A percentile compares a stretch with the other conserved stretches of the same genome.
Conservation (phyloP, 805 yeast species). For the Yarrowia keelungensis region DNA sequence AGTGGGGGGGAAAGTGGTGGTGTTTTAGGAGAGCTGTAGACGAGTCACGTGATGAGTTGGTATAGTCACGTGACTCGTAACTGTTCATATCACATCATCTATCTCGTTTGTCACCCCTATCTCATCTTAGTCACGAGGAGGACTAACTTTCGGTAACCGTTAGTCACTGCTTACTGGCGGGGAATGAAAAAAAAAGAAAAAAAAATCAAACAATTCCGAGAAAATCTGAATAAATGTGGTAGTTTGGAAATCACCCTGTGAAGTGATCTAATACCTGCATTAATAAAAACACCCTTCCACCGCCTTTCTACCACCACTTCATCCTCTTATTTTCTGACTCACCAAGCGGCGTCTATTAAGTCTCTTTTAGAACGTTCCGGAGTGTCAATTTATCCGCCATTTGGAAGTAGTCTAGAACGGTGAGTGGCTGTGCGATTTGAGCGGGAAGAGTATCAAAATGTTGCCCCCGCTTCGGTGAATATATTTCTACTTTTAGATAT, state of each 20-base stretch:
- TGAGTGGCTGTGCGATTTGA: not conserved
- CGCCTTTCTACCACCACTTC: too few species aligned
- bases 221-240: not conserved
- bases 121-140: constrained; percentile 10
- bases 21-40: too few species aligned
- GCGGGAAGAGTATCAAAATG: too few species aligned
- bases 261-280: too few species aligned
- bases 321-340: not conserved
- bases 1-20: too few species aligned
- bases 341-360: constrained; percentile 5
- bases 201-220: too few species aligned
- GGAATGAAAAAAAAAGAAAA: not conserved
- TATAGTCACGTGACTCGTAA: too few species aligned
- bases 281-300: not conserved
- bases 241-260: too few species aligned
- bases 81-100: too few species aligned
- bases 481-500: too few species aligned
- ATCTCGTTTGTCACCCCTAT: not conserved
- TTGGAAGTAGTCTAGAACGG: not conserved
- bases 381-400: constrained; percentile 14
- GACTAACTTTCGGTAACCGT: constrained; percentile 11
- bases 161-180: constrained; percentile 23
- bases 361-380: constrained; percentile 3
- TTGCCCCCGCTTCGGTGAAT: too few species aligned
- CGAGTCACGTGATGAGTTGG: too few species aligned